Evolutionary conservation across 805 yeast species (phyloP).

Genomic region (Torulaspora delbrueckii): DNA sequence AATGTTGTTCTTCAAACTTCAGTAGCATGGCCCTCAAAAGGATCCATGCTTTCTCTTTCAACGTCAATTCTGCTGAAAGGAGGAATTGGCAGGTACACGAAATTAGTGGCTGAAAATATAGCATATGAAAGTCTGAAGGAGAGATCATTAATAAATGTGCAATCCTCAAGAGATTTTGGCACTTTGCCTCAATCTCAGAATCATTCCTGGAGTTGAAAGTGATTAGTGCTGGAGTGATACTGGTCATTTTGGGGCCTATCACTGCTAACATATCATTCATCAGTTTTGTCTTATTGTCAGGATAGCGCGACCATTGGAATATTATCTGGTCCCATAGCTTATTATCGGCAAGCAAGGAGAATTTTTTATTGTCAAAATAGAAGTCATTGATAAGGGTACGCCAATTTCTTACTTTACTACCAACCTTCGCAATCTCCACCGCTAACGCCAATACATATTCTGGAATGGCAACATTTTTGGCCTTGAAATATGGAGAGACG

Average conservation of each 20-base stretch:
- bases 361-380: slow-evolving; percentile 46
- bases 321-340: slow-evolving; percentile 53
- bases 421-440: slow-evolving; percentile 26
- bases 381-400: slow-evolving; percentile 57
- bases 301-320: slow-evolving; percentile 51
- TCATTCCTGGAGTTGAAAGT: slow-evolving; percentile 64
- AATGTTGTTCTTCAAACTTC: slow-evolving; percentile 57
- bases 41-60: slow-evolving; percentile 38
- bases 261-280: slow-evolving; percentile 27
- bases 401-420: slow-evolving; percentile 52
- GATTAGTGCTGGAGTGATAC: slow-evolving; percentile 49
- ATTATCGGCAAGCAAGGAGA: slow-evolving; percentile 16
- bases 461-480: slow-evolving; percentile 39
- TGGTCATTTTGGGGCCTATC: slow-evolving; percentile 38
- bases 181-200: slow-evolving; percentile 53
- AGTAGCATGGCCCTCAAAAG: slow-evolving; percentile 62
- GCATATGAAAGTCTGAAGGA: slow-evolving; percentile 51
- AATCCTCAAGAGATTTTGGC: slow-evolving; percentile 54
- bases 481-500: slow-evolving; percentile 48
- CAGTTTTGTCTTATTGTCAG: slow-evolving; percentile 52
- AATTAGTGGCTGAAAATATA: slow-evolving; percentile 46
- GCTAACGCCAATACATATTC: slow-evolving; percentile 44
- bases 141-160: slow-evolving; percentile 59
- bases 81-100: slow-evolving; percentile 40
- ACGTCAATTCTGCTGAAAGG: slow-evolving; percentile 27